Conservation (phyloP, 2,329 filamentous ascomycete genomes). For the Blumeria hordei region DNA sequence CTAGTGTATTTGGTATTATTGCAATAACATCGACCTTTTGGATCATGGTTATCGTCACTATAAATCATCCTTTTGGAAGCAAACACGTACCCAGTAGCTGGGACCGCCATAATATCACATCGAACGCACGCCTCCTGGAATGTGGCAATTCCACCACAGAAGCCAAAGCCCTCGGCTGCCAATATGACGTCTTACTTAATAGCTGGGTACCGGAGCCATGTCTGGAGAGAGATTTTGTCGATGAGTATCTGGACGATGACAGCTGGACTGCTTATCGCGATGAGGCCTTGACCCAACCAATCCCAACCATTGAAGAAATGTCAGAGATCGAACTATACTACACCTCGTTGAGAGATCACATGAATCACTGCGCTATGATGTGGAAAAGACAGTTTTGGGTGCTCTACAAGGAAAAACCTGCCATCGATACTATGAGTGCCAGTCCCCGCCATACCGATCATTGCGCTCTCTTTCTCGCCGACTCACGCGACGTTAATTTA, state of each 20-base stretch:
- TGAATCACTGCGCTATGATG: constrained; percentile 19
- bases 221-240: constrained; percentile 2
- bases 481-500: neutral
- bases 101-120: constrained; percentile 3
- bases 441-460: constrained; percentile 4
- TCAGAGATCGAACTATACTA: constrained; percentile 3
- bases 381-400: constrained; percentile 18
- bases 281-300: constrained; percentile 1
- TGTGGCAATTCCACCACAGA: constrained; percentile 2
- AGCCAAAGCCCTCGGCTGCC: constrained; percentile 2
- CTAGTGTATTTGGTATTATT: too few relatives aligned
- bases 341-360: constrained; percentile 10
- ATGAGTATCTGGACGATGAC: constrained; percentile 4
- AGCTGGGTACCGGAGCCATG: constrained; percentile 4
- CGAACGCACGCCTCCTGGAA: constrained; percentile 1
- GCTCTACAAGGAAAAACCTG: constrained; percentile 14
- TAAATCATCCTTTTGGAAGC: too few relatives aligned
- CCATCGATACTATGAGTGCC: constrained; percentile 2
- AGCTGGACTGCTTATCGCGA: constrained; percentile 4
- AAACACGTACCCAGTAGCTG: too few relatives aligned
- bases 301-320: constrained; percentile 3
- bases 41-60: too few relatives aligned
- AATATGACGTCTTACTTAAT: constrained; percentile 4
- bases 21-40: too few relatives aligned
- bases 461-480: constrained; percentile 3